Evolutionary conservation across 2,329 filamentous ascomycete genomes (phyloP).

Genomic region (Curvularia hawaiiensis): DNA sequence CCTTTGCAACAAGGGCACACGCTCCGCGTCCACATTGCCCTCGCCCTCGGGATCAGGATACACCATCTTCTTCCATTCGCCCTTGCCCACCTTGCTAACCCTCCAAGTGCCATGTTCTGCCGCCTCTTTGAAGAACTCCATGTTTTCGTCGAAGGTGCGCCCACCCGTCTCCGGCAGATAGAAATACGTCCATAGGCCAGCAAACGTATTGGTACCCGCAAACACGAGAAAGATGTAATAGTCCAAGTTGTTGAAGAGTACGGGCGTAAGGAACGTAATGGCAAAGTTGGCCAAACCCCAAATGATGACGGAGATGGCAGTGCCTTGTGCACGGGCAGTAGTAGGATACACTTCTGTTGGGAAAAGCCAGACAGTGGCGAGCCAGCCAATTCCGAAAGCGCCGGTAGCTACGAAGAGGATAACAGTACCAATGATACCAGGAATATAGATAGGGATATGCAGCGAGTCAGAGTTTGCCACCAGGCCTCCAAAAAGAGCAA

Average conservation of each 20-base stretch:
- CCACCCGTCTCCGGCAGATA: slow-evolving; percentile 62
- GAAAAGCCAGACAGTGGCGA: slow-evolving; percentile 64
- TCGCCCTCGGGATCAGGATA: slow-evolving; percentile 47
- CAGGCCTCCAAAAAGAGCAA: slow-evolving; percentile 59
- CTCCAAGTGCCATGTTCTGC: slow-evolving; percentile 58
- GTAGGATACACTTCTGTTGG: slow-evolving; percentile 64
- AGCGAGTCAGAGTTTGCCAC: slow-evolving; percentile 48
- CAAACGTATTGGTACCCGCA: slow-evolving; percentile 59
- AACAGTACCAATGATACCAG: slow-evolving; percentile 58
- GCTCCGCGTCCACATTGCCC: slow-evolving; percentile 49
- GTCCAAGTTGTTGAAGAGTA: slow-evolving; percentile 64
- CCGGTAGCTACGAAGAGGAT: slow-evolving; percentile 63
- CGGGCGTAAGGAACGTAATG: slow-evolving; percentile 62
- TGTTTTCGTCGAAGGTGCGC: slow-evolving; percentile 65
- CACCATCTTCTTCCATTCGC: slow-evolving; percentile 55
- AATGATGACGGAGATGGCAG: slow-evolving; percentile 59
- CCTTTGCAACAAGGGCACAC: slow-evolving; percentile 52
- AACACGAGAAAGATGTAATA: slow-evolving; percentile 65
- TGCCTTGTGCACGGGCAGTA: slow-evolving; percentile 60
- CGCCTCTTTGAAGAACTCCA: slow-evolving; percentile 62
- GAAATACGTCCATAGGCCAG: slow-evolving; percentile 60
- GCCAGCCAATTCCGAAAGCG: slow-evolving; percentile 65
- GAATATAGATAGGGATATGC: slow-evolving; percentile 48
- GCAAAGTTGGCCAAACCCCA: slow-evolving; percentile 65
- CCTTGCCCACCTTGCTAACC: slow-evolving; percentile 58